Percentiles rank a stretch among this genome's conserved stretches.
Evolutionary conservation across 2,329 filamentous ascomycete genomes (phyloP).

Genomic region (Ophiocordyceps camponoti-saundersi): DNA sequence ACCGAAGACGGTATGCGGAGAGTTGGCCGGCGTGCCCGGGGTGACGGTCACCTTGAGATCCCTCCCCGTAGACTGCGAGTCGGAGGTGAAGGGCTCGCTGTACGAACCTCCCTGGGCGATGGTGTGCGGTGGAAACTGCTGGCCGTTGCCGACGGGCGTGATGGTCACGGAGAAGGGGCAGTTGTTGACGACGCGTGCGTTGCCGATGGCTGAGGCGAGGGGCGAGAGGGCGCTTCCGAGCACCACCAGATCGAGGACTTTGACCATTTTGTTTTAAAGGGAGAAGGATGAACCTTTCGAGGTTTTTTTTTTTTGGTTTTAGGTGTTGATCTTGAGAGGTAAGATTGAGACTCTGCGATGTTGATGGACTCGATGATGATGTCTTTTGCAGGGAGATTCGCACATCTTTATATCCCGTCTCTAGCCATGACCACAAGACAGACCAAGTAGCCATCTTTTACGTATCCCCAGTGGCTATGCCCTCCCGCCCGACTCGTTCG

Average conservation of each 20-base stretch:
- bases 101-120: constrained; percentile 13
- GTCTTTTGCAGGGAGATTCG: background rate
- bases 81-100: constrained; percentile 15
- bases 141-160: constrained; percentile 18
- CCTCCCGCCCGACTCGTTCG: background rate
- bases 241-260: constrained; percentile 2
- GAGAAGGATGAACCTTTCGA: no score
- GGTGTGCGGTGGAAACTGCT: constrained; percentile 9
- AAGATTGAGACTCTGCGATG: no score
- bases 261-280: constrained; percentile 5
- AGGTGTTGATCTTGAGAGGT: no score
- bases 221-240: constrained; percentile 1
- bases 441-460: background rate
- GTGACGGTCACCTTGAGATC: constrained; percentile 19
- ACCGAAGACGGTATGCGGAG: constrained; percentile 21
- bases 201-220: constrained; percentile 9
- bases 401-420: background rate
- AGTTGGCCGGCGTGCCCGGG: constrained; percentile 15
- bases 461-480: background rate
- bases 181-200: constrained; percentile 18
- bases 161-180: constrained; percentile 16
- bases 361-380: no score
- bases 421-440: no score
- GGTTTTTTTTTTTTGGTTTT: no score
- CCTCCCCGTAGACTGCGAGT: constrained; percentile 19